These are phyloP conservation scores for Dothideomycetes sp. DNA, from an alignment of 2,329 filamentous ascomycete genomes.

Conservation along the genomic window DNA sequence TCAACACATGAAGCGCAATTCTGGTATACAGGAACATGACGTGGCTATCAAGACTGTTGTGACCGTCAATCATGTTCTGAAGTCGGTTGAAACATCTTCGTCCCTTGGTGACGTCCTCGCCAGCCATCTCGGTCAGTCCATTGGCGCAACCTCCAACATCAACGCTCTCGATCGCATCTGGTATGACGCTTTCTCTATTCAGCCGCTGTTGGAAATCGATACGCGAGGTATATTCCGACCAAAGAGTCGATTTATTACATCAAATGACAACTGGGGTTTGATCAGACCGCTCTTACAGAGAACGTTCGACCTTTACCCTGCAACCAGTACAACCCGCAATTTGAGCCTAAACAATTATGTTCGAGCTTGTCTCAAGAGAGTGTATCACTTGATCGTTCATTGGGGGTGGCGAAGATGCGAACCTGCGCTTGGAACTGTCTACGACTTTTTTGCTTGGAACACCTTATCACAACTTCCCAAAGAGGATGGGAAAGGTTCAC, in stretches of 20 bases:
- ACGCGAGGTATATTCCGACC: slow-evolving; percentile 36
- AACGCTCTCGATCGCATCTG: slow-evolving; percentile 30
- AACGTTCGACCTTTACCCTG: slow-evolving; percentile 39
- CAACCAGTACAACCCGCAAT: slow-evolving; percentile 31
- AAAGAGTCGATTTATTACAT: slow-evolving; percentile 31
- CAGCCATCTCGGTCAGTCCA: neutral
- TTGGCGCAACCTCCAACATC: slow-evolving; percentile 19
- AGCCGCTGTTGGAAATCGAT: slow-evolving; percentile 48
- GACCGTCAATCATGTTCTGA: slow-evolving; percentile 36
- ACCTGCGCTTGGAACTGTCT: slow-evolving; percentile 42
- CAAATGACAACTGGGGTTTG: slow-evolving; percentile 42
- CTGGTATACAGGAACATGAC: slow-evolving; percentile 39
- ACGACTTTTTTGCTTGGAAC: slow-evolving; percentile 52
- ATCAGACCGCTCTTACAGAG: slow-evolving; percentile 39
- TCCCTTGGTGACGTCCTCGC: slow-evolving; percentile 8
- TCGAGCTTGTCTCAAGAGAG: slow-evolving; percentile 42
- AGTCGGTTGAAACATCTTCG: neutral
- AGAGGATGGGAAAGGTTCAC: slow-evolving; percentile 45
- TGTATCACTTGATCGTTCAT: slow-evolving; percentile 41
- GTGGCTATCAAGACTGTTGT: slow-evolving; percentile 39
- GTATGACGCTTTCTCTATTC: slow-evolving; percentile 41
- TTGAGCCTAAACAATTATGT: slow-evolving; percentile 48
- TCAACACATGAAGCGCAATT: slow-evolving; percentile 33
- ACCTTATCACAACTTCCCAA: slow-evolving; percentile 42
- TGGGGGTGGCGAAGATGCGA: slow-evolving; percentile 54